phyloP scores from a whole-genome alignment of 2,329 filamentous ascomycete genomes.

The Stachybotrys elegans region DNA sequence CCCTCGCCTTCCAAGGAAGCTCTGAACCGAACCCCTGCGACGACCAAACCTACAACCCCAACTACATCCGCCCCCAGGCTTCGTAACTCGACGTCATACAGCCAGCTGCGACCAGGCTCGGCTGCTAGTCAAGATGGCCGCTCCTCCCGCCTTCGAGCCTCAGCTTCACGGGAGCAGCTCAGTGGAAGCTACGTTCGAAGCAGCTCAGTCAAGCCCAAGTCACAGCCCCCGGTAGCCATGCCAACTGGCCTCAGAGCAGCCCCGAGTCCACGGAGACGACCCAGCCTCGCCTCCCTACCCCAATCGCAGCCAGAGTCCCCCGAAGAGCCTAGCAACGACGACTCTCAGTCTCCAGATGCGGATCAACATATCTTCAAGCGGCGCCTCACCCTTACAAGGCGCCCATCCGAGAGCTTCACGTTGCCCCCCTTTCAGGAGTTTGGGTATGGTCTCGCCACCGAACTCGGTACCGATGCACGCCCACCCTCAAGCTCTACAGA shows the following conservation, averaged over 20 bases:
- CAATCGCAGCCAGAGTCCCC: too few species aligned
- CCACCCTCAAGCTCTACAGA: constrained; percentile 15
- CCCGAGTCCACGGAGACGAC: constrained; percentile 14
- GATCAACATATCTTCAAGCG: constrained; percentile 18
- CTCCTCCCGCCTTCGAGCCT: constrained; percentile 34
- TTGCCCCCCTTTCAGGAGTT: constrained; percentile 17
- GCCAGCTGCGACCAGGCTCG: constrained; percentile 8
- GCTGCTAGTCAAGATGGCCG: constrained; percentile 26
- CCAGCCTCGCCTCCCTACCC: constrained; percentile 16
- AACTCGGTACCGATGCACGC: constrained; percentile 10
- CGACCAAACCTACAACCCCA: background rate
- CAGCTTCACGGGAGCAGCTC: constrained; percentile 35
- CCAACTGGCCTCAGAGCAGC: constrained; percentile 11
- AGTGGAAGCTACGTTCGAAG: constrained; percentile 18
- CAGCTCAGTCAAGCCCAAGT: constrained; percentile 12
- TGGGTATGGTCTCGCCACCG: constrained; percentile 11
- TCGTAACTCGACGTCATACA: constrained; percentile 14
- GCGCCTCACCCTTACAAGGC: constrained; percentile 24
- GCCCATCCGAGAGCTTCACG: constrained; percentile 21
- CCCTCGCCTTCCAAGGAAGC: constrained; percentile 23
- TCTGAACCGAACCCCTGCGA: constrained; percentile 11
- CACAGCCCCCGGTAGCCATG: constrained; percentile 13
- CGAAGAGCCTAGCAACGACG: constrained; percentile 16
- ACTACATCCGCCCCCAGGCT: constrained; percentile 6
- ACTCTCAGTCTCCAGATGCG: constrained; percentile 10